These are phyloP conservation scores for Coriaria nepalensis DNA, from an alignment of 306 rosid genomes.

Conservation along the genomic window DNA sequence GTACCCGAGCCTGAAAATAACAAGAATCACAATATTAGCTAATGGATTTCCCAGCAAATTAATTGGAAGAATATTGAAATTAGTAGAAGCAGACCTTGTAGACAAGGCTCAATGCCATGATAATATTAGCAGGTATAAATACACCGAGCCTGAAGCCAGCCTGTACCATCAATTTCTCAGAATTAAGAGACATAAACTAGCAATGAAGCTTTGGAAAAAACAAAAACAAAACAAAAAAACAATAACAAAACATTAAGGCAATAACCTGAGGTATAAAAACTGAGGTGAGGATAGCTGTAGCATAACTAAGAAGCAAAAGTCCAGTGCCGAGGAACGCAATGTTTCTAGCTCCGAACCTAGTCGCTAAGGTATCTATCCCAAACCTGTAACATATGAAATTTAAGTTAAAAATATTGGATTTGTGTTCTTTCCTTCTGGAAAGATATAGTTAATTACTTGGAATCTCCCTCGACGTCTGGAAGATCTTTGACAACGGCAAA, in stretches of 20 bases:
- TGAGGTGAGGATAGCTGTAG: constrained; percentile 55
- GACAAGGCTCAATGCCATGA: constrained; percentile 51
- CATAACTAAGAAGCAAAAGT: constrained; percentile 66
- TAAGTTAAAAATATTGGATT: background rate
- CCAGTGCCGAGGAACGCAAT: constrained; percentile 88
- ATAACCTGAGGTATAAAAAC: constrained; percentile 69
- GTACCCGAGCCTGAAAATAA: constrained; percentile 56
- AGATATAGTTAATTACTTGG: constrained; percentile 44
- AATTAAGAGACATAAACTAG: too few relatives aligned
- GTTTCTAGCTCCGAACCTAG: constrained; percentile 79
- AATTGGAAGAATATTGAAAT: too few relatives aligned
- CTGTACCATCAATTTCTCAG: constrained; percentile 7
- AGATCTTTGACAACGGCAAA: constrained; percentile 94
- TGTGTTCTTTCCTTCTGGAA: constrained; percentile 1
- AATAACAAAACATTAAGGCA: too few relatives aligned
- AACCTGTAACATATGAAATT: constrained; percentile 29
- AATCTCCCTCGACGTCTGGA: constrained; percentile 96
- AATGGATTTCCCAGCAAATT: too few relatives aligned
- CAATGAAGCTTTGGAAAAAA: too few relatives aligned
- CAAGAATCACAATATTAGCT: too few relatives aligned
- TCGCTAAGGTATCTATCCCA: constrained; percentile 88
- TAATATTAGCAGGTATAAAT: constrained; percentile 60
- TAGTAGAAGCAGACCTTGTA: too few relatives aligned
- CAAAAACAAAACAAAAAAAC: too few relatives aligned
- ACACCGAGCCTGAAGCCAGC: constrained; percentile 61